Percentiles rank a stretch among this genome's conserved stretches.
Evolutionary conservation across 2,329 filamentous ascomycete species (phyloP).

Genomic region (Cercospora sojina): DNA sequence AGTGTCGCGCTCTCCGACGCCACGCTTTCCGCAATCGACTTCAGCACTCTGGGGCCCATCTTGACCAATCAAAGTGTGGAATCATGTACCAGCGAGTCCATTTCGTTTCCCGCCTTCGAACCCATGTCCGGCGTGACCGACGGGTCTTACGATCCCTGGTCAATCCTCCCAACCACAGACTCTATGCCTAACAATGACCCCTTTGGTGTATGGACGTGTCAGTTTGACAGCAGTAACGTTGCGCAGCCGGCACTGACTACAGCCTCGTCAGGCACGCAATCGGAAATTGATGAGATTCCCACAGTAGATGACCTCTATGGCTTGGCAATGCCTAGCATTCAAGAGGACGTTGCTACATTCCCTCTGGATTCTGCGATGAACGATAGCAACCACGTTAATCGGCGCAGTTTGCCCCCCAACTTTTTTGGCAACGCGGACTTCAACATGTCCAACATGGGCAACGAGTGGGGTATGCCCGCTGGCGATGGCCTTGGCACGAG

Average conservation of each 20-base stretch:
- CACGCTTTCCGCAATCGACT: constrained; percentile 30
- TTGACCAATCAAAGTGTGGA: constrained; percentile 30
- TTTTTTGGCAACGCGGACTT: constrained; percentile 35
- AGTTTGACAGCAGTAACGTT: constrained; percentile 26
- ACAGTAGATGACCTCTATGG: constrained; percentile 36
- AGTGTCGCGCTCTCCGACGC: constrained; percentile 20
- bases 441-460: constrained; percentile 20
- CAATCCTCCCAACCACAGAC: constrained; percentile 32
- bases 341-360: constrained; percentile 31
- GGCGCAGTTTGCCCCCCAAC: constrained; percentile 35
- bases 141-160: constrained; percentile 35
- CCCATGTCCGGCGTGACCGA: constrained; percentile 33
- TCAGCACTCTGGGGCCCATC: constrained; percentile 28
- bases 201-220: constrained; percentile 37
- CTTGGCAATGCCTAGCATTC: constrained; percentile 36
- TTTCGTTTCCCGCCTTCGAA: constrained; percentile 26
- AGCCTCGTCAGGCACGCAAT: constrained; percentile 42
- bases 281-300: constrained; percentile 41
- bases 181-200: constrained; percentile 37
- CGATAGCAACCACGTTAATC: constrained; percentile 28
- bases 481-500: constrained; percentile 11
- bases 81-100: constrained; percentile 28
- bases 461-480: constrained; percentile 27
- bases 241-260: constrained; percentile 41
- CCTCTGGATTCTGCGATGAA: constrained; percentile 14